Conservation (phyloP, 805 yeast genomes). For the Citeromyces nyonsensis region DNA sequence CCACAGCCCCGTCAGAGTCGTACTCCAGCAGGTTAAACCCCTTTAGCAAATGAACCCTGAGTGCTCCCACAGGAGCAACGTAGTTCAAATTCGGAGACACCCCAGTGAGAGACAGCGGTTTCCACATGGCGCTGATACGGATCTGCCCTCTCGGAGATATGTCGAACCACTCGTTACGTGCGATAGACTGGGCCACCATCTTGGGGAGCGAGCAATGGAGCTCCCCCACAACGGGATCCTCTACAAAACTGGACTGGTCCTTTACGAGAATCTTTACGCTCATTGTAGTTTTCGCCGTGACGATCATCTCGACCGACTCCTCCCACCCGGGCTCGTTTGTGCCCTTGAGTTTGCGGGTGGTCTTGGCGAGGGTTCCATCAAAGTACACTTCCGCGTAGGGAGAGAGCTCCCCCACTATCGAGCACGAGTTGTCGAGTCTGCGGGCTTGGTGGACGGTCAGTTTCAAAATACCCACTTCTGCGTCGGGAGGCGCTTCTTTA, state of each 20-base stretch:
- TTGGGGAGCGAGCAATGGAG: constrained; percentile 39
- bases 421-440: constrained; percentile 33
- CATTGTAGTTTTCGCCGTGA: constrained; percentile 45
- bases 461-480: constrained; percentile 66
- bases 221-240: constrained; percentile 33
- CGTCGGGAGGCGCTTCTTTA: constrained; percentile 30
- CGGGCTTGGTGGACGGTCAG: constrained; percentile 44
- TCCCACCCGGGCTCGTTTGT: constrained; percentile 67
- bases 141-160: constrained; percentile 39
- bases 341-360: constrained; percentile 45
- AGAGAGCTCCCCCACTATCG: constrained; percentile 36
- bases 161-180: constrained; percentile 33
- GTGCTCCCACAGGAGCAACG: constrained; percentile 51
- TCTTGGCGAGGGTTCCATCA: constrained; percentile 37
- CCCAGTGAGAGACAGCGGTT: constrained; percentile 46
- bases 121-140: constrained; percentile 49
- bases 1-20: constrained; percentile 58
- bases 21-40: constrained; percentile 37
- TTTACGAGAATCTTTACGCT: constrained; percentile 38
- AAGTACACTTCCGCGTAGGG: constrained; percentile 57
- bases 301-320: constrained; percentile 41
- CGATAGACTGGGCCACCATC: constrained; percentile 27
- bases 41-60: constrained; percentile 40
- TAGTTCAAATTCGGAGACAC: constrained; percentile 25
- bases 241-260: constrained; percentile 36